phyloP scores from a whole-genome alignment of 306 rosid species.

The Begonia masoniana region DNA sequence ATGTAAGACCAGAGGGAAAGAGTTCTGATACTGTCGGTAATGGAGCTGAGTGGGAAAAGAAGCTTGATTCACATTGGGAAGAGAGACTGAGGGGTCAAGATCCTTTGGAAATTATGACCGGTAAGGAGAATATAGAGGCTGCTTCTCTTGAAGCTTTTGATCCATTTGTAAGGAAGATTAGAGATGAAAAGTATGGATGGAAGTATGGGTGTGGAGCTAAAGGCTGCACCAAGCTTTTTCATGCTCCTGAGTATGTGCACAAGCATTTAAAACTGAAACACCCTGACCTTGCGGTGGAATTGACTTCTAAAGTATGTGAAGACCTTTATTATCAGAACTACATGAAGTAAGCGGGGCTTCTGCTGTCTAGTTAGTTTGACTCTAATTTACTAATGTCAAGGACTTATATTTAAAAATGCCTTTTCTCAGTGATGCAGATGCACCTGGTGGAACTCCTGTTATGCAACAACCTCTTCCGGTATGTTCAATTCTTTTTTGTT shows the following conservation, averaged over 20 bases:
- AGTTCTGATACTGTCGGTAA: constrained; percentile 30
- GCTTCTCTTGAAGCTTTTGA: constrained; percentile 75
- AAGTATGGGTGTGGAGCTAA: constrained; percentile 99
- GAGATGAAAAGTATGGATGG: constrained; percentile 99
- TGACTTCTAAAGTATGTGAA: constrained; percentile 74
- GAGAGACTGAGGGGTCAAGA: constrained; percentile 82
- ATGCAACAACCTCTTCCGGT: constrained; percentile 92
- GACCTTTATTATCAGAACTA: constrained; percentile 85
- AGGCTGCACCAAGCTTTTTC: constrained; percentile 98
- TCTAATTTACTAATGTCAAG: constrained; percentile 8
- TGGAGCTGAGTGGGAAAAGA: constrained; percentile 85
- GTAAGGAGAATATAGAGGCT: constrained; percentile 90
- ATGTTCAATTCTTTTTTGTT: background rate
- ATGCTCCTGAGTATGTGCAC: constrained; percentile 91
- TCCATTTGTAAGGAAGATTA: constrained; percentile 83
- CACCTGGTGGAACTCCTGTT: constrained; percentile 93
- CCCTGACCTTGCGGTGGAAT: constrained; percentile 72
- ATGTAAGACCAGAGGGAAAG: constrained; percentile 65
- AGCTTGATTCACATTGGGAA: constrained; percentile 78
- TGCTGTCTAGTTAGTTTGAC: constrained; percentile 5
- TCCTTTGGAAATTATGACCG: constrained; percentile 89
- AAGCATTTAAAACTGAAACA: constrained; percentile 93
- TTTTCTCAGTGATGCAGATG: constrained; percentile 58
- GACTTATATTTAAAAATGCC: constrained; percentile 14
- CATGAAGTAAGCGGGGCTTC: constrained; percentile 64